phyloP scores from a whole-genome alignment of 2,329 filamentous ascomycete genomes.

The Basipetospora sp. region DNA sequence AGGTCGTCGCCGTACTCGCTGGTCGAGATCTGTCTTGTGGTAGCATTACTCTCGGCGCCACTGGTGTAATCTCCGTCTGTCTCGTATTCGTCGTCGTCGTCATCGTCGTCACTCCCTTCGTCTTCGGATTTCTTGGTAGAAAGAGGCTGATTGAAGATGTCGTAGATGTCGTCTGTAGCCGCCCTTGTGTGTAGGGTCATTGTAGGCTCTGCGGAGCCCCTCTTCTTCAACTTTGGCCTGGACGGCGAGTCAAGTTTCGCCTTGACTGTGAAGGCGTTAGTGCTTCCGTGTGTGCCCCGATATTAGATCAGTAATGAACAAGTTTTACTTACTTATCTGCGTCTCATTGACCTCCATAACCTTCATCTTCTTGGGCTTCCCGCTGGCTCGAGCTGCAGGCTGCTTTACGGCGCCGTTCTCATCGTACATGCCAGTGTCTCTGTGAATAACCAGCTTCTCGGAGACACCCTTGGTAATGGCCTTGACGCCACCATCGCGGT shows the following conservation, averaged over 20 bases:
- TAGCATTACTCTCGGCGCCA: conserved; percentile 69
- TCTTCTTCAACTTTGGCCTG: conserved; percentile 69
- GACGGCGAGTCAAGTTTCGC: conserved; percentile 84
- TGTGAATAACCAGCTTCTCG: conserved; percentile 14
- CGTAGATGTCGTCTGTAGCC: conserved; percentile 93
- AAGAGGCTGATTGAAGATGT: conserved; percentile 78
- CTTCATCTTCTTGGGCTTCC: conserved; percentile 56
- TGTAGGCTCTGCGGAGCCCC: conserved; percentile 59
- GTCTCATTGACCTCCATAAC: conserved; percentile 78
- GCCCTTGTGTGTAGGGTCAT: conserved; percentile 95
- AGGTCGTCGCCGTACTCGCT: conserved; percentile 25
- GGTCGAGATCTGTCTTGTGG: conserved; percentile 49
- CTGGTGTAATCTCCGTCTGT: conserved; percentile 67
- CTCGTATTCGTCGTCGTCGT: conserved; percentile 54
- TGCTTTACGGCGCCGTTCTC: conserved; percentile 37
- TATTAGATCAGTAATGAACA: neutral
- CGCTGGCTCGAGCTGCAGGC: conserved; percentile 17
- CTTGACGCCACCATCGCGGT: conserved; percentile 10
- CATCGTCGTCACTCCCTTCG: conserved; percentile 37
- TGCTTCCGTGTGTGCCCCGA: neutral
- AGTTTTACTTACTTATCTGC: conserved; percentile 59
- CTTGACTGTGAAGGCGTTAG: conserved; percentile 50
- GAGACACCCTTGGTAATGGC: conserved; percentile 15
- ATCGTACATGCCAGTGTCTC: conserved; percentile 12
- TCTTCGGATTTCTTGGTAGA: conserved; percentile 13